Base-by-base conservation (phyloP, 1,139 yeast genomes). In the Lodderomyces beijingensis region DNA sequence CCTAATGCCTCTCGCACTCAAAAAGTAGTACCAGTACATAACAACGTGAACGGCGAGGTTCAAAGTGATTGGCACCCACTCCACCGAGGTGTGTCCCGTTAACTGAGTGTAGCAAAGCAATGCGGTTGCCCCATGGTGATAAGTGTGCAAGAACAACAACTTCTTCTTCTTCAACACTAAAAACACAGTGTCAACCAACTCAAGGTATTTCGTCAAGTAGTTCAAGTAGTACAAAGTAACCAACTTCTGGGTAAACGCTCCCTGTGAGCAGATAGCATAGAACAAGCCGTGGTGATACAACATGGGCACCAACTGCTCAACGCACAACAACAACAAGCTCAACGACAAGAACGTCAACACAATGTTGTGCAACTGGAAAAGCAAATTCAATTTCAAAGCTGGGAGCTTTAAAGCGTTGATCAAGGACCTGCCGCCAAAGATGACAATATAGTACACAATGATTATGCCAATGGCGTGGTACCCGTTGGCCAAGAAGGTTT, bases 61-160 rank as follows among this genome's bases (percentile, higher is more conserved):
- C 54, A 91, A 71, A 22, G 80, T 58, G 56, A 91, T 91, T 40
- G 95, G 95, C 33, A 91, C 96, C 96, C 97, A 91, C 46, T 88
- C 88, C 43, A 83, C 94, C 7, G 96, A 76, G 32, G 98, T 91
- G 42, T 71, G 65, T 41, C 98, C 98, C 42, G 84, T 76, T 52
- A 91, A 74, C 66, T 91, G 98, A 34, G 95, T 84, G 78, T 80
- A 91, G 62, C 98, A 91, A 46, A 91, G 69, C 52, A 91, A 69
- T 10, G 97, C 98, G 37, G 98, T 91, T 45, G 97, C 97, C 41
- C 98, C 98, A 55, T 91, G 98, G 63, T 91, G 98, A 66, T 88
- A 91, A 39, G 95, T 87, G 68, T 91, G 98, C 60, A 91, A 71
- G 54, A 89, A 89, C 45, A 91, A 70, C 53, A 83, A 73, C 59